Conservation (phyloP, 2,329 filamentous ascomycete genomes). For the Pseudocercospora macadamiae region DNA sequence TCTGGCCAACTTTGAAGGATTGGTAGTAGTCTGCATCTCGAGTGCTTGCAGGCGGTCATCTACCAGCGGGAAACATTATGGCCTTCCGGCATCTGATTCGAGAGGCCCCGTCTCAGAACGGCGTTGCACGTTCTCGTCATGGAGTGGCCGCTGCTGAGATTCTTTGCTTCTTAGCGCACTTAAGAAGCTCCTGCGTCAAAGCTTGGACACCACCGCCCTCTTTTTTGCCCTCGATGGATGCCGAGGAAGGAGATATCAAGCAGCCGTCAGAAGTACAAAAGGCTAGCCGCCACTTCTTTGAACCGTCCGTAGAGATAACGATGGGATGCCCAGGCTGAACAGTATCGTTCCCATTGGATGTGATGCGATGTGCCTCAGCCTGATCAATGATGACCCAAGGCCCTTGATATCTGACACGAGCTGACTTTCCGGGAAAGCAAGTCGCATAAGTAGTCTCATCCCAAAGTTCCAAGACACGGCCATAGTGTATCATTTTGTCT, state of each 20-base stretch:
- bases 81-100: too few relatives aligned
- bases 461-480: slow-evolving; percentile 71
- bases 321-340: slow-evolving; percentile 7
- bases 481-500: slow-evolving; percentile 58
- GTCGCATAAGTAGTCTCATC: slow-evolving; percentile 42
- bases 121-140: too few relatives aligned
- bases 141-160: too few relatives aligned
- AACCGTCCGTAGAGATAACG: slow-evolving; percentile 7
- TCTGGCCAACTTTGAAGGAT: too few relatives aligned
- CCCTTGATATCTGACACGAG: slow-evolving; percentile 30
- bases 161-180: too few relatives aligned
- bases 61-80: too few relatives aligned
- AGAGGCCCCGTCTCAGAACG: too few relatives aligned
- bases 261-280: slow-evolving; percentile 27
- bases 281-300: slow-evolving; percentile 13
- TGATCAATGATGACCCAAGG: slow-evolving; percentile 23
- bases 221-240: slow-evolving; percentile 30
- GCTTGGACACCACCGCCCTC: slow-evolving; percentile 25
- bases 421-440: slow-evolving; percentile 17
- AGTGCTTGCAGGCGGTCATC: too few relatives aligned
- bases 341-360: too few relatives aligned
- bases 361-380: too few relatives aligned
- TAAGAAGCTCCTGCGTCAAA: slow-evolving; percentile 19
- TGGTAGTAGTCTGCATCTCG: too few relatives aligned
- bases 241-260: slow-evolving; percentile 23